Evolutionary conservation across 129 eudicot genomes (phyloP).

Genomic region (Flaveria linearis): DNA sequence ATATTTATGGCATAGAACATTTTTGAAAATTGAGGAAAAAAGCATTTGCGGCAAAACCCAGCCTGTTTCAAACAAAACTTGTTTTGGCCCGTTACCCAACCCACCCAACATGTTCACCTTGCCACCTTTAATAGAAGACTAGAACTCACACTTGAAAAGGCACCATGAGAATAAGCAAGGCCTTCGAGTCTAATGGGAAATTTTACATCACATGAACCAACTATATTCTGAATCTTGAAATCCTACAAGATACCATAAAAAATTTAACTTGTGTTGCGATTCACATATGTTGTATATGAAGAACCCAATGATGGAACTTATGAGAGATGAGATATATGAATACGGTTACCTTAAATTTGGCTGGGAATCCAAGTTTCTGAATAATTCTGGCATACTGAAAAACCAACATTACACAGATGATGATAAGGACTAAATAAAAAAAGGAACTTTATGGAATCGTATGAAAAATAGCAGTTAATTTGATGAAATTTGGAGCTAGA

Average conservation of each 20-base stretch:
- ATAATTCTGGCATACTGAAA: constrained; percentile 78
- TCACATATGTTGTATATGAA: neutral
- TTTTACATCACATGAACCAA: constrained; percentile 91
- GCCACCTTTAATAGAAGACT: neutral
- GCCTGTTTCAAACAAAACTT: neutral
- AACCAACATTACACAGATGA: neutral
- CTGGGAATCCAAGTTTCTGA: constrained; percentile 84
- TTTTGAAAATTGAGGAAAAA: neutral
- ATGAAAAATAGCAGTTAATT: neutral
- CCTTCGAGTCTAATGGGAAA: constrained; percentile 90
- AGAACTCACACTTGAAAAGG: constrained; percentile 78
- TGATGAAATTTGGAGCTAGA: constrained; percentile 8
- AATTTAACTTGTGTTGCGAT: neutral
- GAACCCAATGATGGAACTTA: neutral
- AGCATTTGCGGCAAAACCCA: neutral
- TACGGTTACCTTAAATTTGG: constrained; percentile 65
- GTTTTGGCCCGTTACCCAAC: neutral
- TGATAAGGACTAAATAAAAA: neutral
- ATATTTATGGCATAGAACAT: neutral
- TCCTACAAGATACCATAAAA: constrained; percentile 42
- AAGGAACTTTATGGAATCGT: neutral
- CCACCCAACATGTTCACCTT: neutral
- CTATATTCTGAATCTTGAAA: constrained; percentile 87
- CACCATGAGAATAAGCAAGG: constrained; percentile 76
- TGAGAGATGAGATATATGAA: neutral